Evolutionary conservation across 306 rosid genomes (phyloP).

Genomic region (Sphenostylis stenocarpa): DNA sequence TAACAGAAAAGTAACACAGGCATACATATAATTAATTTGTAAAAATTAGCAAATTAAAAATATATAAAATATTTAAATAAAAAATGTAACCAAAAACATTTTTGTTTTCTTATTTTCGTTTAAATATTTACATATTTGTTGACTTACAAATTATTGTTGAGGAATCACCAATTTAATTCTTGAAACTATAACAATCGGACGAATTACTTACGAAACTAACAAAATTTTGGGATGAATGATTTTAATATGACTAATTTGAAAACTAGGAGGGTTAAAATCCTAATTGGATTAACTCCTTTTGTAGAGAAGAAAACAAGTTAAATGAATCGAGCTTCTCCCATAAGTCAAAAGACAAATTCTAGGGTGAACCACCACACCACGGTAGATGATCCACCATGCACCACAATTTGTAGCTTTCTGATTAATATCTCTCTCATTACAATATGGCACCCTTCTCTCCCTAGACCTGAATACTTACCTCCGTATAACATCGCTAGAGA

Average conservation of each 20-base stretch:
- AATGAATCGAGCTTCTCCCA: neutral
- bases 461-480: too few species aligned
- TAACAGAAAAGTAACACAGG: neutral
- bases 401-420: too few species aligned
- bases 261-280: neutral
- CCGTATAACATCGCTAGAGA: too few species aligned
- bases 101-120: neutral
- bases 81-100: neutral
- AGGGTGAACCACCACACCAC: too few species aligned
- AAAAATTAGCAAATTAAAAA: neutral
- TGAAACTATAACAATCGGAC: neutral
- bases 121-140: neutral
- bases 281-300: too few species aligned
- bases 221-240: neutral
- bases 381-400: too few species aligned
- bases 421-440: too few species aligned
- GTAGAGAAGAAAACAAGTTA: neutral
- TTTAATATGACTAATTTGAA: neutral
- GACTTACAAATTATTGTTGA: neutral
- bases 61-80: too few species aligned
- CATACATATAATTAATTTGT: neutral
- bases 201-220: neutral
- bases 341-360: too few species aligned
- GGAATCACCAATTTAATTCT: neutral
- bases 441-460: too few species aligned